phyloP scores from a whole-genome alignment of 2,329 filamentous ascomycete species.

The Alternaria incomplexa region DNA sequence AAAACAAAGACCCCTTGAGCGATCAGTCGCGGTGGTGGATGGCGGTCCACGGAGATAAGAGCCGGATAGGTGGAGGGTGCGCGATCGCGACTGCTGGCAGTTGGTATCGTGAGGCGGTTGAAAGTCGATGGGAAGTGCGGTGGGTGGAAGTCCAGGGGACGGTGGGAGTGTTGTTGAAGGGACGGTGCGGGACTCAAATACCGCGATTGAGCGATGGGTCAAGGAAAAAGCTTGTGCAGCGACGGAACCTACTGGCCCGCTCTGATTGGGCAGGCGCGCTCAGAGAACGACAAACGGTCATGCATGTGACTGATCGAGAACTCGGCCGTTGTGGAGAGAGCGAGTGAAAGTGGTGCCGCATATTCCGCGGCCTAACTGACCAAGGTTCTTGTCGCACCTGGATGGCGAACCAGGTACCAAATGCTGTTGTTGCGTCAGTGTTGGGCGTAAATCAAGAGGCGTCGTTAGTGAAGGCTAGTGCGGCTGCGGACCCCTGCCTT shows the following conservation, averaged over 20 bases:
- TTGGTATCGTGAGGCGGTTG: neutral
- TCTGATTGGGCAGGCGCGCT: constrained; percentile 16
- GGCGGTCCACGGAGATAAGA: constrained; percentile 21
- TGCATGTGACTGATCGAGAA: constrained; percentile 7
- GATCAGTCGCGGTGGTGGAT: constrained; percentile 37
- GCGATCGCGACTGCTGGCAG: constrained; percentile 12
- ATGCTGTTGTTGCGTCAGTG: neutral
- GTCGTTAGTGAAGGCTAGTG: neutral
- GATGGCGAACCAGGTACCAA: neutral
- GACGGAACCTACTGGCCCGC: neutral
- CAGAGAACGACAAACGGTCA: neutral
- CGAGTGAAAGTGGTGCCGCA: neutral
- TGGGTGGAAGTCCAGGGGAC: constrained; percentile 35
- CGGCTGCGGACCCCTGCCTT: constrained; percentile 4
- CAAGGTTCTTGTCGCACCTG: neutral
- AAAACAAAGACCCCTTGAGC: constrained; percentile 24
- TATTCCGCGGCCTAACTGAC: constrained; percentile 1
- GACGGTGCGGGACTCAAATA: constrained; percentile 18
- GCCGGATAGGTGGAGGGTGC: constrained; percentile 15
- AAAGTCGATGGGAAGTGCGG: neutral
- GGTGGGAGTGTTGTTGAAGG: constrained; percentile 24
- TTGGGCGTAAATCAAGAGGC: constrained; percentile 1
- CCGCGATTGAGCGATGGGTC: constrained; percentile 6
- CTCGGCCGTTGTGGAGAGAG: neutral
- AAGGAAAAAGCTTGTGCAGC: constrained; percentile 12